phyloP scores from a whole-genome alignment of 2,329 filamentous ascomycete genomes.

The Beauveria caledonica region DNA sequence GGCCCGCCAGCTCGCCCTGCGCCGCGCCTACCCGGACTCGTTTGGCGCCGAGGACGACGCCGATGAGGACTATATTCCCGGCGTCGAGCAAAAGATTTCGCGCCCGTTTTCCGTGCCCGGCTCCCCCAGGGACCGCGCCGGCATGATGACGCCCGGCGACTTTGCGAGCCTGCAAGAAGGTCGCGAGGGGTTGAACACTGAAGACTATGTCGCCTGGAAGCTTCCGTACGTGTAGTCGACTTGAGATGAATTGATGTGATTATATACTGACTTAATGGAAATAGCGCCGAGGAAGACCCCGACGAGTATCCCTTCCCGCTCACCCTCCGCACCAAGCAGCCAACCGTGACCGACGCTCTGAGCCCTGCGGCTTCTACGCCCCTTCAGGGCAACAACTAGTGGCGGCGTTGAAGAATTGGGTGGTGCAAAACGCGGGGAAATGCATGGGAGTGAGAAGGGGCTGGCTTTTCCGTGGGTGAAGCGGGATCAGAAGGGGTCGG shows the following conservation, averaged over 20 bases:
- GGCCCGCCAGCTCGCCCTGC: constrained; percentile 82
- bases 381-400: constrained; percentile 1
- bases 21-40: constrained; percentile 82
- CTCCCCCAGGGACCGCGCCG: constrained; percentile 79
- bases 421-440: background rate
- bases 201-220: constrained; percentile 98
- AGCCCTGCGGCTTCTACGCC: background rate
- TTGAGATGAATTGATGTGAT: background rate
- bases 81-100: constrained; percentile 90
- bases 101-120: constrained; percentile 90
- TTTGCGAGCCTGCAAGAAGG: constrained; percentile 95
- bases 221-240: constrained; percentile 65
- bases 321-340: constrained; percentile 46
- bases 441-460: background rate
- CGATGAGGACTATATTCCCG: constrained; percentile 83
- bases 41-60: constrained; percentile 76
- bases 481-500: background rate
- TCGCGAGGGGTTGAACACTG: constrained; percentile 83
- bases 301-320: constrained; percentile 59
- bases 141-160: constrained; percentile 99
- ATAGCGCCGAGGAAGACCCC: constrained; percentile 84
- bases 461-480: background rate
- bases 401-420: background rate
- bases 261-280: background rate
- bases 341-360: constrained; percentile 15